phyloP scores from a whole-genome alignment of 2,329 filamentous ascomycete species.

The Bipolaris cookei region DNA sequence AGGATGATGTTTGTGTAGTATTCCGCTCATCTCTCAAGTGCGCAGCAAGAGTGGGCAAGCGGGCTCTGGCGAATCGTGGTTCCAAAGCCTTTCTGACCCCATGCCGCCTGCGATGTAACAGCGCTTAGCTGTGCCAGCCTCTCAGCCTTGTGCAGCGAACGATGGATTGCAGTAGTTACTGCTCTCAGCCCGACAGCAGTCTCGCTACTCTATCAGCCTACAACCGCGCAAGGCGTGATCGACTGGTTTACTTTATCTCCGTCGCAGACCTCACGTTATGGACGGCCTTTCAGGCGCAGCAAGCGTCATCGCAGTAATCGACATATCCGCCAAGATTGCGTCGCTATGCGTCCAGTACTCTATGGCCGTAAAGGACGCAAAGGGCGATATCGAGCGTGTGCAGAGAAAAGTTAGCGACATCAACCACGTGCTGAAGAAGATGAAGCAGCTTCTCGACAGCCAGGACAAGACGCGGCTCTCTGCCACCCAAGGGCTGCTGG shows the following conservation, averaged over 20 bases:
- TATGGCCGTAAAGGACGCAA: constrained; percentile 28
- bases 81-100: background rate
- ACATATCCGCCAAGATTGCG: constrained; percentile 48
- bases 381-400: constrained; percentile 45
- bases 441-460: constrained; percentile 36
- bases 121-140: constrained; percentile 16
- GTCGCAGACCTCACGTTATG: constrained; percentile 25
- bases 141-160: constrained; percentile 5
- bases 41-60: background rate
- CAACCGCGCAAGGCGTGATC: constrained; percentile 3
- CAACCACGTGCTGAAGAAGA: constrained; percentile 29
- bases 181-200: constrained; percentile 4
- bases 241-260: constrained; percentile 1
- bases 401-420: constrained; percentile 36
- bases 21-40: background rate
- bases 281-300: constrained; percentile 45
- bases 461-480: constrained; percentile 34
- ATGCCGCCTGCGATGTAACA: background rate
- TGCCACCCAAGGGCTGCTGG: constrained; percentile 29
- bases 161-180: constrained; percentile 17
- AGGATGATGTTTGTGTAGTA: background rate
- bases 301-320: constrained; percentile 49
- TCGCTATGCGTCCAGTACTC: constrained; percentile 49
- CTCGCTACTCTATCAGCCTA: constrained; percentile 18
- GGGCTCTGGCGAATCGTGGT: background rate